These are phyloP conservation scores for Terana coerulea DNA, from an alignment of 768 basidiomycete species.

Conservation along the genomic window DNA sequence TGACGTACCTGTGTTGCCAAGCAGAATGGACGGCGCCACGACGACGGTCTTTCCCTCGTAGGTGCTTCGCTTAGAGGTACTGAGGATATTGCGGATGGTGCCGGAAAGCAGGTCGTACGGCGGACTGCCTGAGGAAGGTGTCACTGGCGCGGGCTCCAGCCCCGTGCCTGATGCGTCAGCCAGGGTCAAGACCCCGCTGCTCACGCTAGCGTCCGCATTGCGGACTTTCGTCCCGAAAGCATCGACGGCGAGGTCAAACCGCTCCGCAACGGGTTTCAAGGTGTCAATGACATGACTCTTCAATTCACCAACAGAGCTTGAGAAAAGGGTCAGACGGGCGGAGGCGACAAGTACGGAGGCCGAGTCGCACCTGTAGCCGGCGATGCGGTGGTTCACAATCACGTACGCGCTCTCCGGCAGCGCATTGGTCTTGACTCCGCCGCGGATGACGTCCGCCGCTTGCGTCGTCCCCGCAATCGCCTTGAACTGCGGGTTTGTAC, in stretches of 20 bases:
- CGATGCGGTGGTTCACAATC: constrained; percentile 70
- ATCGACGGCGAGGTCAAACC: constrained; percentile 55
- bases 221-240: constrained; percentile 48
- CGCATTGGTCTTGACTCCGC: constrained; percentile 49
- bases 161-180: constrained; percentile 43
- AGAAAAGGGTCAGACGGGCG: too few relatives aligned
- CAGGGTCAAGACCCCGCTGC: constrained; percentile 46
- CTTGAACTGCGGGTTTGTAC: constrained; percentile 25
- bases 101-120: constrained; percentile 34
- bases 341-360: neutral
- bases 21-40: constrained; percentile 18
- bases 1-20: constrained; percentile 25
- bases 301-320: constrained; percentile 11
- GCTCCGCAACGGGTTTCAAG: constrained; percentile 38
- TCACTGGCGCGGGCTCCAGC: constrained; percentile 66
- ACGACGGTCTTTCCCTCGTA: constrained; percentile 20
- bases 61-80: constrained; percentile 13
- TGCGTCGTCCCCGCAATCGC: constrained; percentile 68
- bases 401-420: constrained; percentile 75
- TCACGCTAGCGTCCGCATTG: constrained; percentile 42
- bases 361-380: constrained; percentile 25
- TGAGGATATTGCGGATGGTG: constrained; percentile 25
- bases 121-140: constrained; percentile 34
- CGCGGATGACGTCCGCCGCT: constrained; percentile 61
- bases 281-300: constrained; percentile 22